Evolutionary conservation across 1,284 basidiomycete genomes (phyloP).

Genomic region (Cerioporus squamosus): DNA sequence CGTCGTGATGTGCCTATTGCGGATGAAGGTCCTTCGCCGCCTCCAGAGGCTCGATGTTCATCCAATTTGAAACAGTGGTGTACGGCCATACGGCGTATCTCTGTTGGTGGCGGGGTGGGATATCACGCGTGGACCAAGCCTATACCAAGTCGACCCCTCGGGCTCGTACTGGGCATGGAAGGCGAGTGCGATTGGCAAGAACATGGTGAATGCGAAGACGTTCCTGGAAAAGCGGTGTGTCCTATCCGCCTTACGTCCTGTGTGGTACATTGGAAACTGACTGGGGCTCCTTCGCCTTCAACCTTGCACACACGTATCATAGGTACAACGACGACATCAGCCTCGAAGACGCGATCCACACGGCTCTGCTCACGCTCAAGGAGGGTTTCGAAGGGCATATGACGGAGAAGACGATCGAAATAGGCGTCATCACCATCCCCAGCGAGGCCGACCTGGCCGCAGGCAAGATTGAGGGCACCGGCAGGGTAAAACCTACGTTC

Average conservation of each 20-base stretch:
- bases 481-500: slow-evolving; percentile 85
- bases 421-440: slow-evolving; percentile 93
- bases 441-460: slow-evolving; percentile 77
- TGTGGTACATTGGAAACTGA: neutral
- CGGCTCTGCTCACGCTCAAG: slow-evolving; percentile 97
- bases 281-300: neutral
- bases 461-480: slow-evolving; percentile 73
- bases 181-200: slow-evolving; percentile 99
- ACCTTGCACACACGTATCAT: slow-evolving; percentile 29
- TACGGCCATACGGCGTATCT: slow-evolving; percentile 97
- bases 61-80: slow-evolving; percentile 67
- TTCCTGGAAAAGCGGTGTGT: slow-evolving; percentile 96
- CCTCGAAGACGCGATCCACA: slow-evolving; percentile 98
- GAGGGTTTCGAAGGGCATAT: slow-evolving; percentile 99
- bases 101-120: slow-evolving; percentile 98
- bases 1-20: slow-evolving; percentile 33
- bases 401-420: slow-evolving; percentile 99
- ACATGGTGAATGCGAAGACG: slow-evolving; percentile 99
- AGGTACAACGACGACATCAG: slow-evolving; percentile 99
- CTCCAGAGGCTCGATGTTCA: neutral
- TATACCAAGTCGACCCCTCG: slow-evolving; percentile 99
- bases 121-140: slow-evolving; percentile 84
- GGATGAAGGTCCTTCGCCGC: neutral
- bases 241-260: slow-evolving; percentile 12
- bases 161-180: slow-evolving; percentile 99